Evolutionary conservation across 352 stramenopile genomes (phyloP).

Genomic region (Phytophthora brassicae): DNA sequence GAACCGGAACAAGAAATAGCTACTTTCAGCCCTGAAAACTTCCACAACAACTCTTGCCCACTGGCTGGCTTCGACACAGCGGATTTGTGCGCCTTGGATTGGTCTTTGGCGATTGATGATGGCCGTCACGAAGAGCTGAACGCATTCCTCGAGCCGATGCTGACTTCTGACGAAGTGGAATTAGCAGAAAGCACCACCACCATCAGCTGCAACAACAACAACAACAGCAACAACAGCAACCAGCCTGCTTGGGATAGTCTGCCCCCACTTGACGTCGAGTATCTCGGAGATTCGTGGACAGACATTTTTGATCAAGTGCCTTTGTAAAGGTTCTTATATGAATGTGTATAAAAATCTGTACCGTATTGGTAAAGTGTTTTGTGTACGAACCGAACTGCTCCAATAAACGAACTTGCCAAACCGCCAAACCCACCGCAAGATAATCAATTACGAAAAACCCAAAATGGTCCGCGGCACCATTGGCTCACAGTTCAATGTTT

Average conservation of each 20-base stretch:
- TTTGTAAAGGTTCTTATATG: slow-evolving; percentile 14
- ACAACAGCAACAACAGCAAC: neutral
- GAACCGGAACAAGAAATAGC: slow-evolving; percentile 30
- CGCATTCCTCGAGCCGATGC: slow-evolving; percentile 24
- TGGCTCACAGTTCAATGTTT: slow-evolving; percentile 45
- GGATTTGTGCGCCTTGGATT: slow-evolving; percentile 27
- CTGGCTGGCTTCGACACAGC: slow-evolving; percentile 18
- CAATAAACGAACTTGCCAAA: too few relatives aligned
- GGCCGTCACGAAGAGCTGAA: slow-evolving; percentile 32
- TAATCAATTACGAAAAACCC: too few relatives aligned
- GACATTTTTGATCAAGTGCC: slow-evolving; percentile 30
- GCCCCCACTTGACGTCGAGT: slow-evolving; percentile 26
- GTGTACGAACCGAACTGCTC: too few relatives aligned
- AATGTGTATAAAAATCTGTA: too few relatives aligned
- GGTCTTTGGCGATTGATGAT: slow-evolving; percentile 27
- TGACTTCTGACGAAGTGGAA: slow-evolving; percentile 2
- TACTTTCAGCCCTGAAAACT: slow-evolving; percentile 18
- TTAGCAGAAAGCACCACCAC: neutral
- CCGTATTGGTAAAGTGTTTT: neutral
- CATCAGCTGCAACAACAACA: neutral
- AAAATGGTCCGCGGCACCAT: slow-evolving; percentile 46
- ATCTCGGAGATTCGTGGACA: slow-evolving; percentile 28
- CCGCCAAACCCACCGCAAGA: too few relatives aligned
- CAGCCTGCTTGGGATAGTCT: slow-evolving; percentile 7
- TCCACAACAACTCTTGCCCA: slow-evolving; percentile 11